A percentile compares a stretch with the other conserved stretches of the same genome.
Evolutionary conservation across 192 early-diverging fungal genomes (phyloP).

Genomic region (Coemansia sp.): DNA sequence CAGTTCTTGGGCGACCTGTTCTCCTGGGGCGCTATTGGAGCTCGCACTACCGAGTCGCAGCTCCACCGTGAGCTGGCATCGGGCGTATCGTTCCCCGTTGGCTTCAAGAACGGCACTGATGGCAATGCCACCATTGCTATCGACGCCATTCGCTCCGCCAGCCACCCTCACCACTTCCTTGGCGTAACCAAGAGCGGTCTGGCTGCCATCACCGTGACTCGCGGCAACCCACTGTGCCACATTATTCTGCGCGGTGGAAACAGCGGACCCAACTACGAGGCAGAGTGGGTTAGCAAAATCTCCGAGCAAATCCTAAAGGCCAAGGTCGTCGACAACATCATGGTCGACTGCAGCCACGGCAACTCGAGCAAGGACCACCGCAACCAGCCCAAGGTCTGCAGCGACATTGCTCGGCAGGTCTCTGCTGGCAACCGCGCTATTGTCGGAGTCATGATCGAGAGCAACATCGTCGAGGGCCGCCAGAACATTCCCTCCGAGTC

Average conservation of each 20-base stretch:
- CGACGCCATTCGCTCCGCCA: conserved; percentile 70
- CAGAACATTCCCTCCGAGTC: conserved; percentile 76
- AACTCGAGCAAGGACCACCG: conserved; percentile 86
- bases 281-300: conserved; percentile 58
- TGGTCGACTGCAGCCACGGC: conserved; percentile 96
- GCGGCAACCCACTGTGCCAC: conserved; percentile 81
- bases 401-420: conserved; percentile 70
- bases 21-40: conserved; percentile 97
- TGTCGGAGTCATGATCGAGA: conserved; percentile 94
- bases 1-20: conserved; percentile 93
- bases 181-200: conserved; percentile 94
- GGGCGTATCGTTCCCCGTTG: conserved; percentile 93
- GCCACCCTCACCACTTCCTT: conserved; percentile 85
- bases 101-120: conserved; percentile 98
- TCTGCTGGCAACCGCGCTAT: conserved; percentile 63
- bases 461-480: conserved; percentile 81
- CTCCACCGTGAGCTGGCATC: conserved; percentile 93
- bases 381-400: conserved; percentile 78
- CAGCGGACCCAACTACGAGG: conserved; percentile 83
- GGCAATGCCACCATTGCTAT: conserved; percentile 77
- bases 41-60: conserved; percentile 94
- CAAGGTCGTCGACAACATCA: conserved; percentile 66
- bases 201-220: conserved; percentile 84
- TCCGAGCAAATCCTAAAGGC: conserved; percentile 63
- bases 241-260: conserved; percentile 90